Conservation (phyloP, 129 eudicot species). For the Chrysanthemum makinoi region DNA sequence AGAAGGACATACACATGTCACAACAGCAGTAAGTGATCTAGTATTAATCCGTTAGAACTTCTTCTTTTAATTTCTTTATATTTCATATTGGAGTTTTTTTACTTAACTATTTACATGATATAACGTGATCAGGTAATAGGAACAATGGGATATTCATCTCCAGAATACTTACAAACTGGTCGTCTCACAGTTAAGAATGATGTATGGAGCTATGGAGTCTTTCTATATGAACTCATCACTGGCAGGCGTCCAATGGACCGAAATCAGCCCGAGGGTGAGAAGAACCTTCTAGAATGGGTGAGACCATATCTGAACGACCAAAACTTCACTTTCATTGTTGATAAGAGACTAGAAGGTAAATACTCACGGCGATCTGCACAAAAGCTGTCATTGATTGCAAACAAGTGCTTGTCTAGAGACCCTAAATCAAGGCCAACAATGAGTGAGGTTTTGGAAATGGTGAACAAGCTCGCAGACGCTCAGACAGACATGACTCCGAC, state of each 20-base stretch:
- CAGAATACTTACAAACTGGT: slow-evolving; percentile 78
- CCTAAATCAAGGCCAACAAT: slow-evolving; percentile 66
- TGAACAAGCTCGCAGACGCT: slow-evolving; percentile 30
- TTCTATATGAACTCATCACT: slow-evolving; percentile 77
- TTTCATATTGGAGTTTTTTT: neutral
- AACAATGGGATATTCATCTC: slow-evolving; percentile 82
- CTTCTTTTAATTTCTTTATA: neutral
- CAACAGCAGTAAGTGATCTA: slow-evolving; percentile 66
- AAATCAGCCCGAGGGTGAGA: slow-evolving; percentile 62
- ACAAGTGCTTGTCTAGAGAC: slow-evolving; percentile 58
- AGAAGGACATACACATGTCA: slow-evolving; percentile 86
- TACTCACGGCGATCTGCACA: slow-evolving; percentile 49
- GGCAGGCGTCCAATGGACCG: slow-evolving; percentile 74
- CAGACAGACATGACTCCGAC: slow-evolving; percentile 32
- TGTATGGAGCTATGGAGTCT: slow-evolving; percentile 80
- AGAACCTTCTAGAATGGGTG: slow-evolving; percentile 79
- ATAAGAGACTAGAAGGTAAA: slow-evolving; percentile 56
- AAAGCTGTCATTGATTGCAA: slow-evolving; percentile 62
- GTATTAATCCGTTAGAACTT: neutral
- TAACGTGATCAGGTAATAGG: slow-evolving; percentile 59
- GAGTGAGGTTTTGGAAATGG: slow-evolving; percentile 81
- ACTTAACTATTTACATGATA: neutral
- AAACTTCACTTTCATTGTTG: slow-evolving; percentile 62
- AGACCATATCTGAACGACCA: slow-evolving; percentile 57
- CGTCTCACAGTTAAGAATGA: slow-evolving; percentile 68